phyloP scores from a whole-genome alignment of 2,329 filamentous ascomycete genomes.

The Calonectria fujianensis region DNA sequence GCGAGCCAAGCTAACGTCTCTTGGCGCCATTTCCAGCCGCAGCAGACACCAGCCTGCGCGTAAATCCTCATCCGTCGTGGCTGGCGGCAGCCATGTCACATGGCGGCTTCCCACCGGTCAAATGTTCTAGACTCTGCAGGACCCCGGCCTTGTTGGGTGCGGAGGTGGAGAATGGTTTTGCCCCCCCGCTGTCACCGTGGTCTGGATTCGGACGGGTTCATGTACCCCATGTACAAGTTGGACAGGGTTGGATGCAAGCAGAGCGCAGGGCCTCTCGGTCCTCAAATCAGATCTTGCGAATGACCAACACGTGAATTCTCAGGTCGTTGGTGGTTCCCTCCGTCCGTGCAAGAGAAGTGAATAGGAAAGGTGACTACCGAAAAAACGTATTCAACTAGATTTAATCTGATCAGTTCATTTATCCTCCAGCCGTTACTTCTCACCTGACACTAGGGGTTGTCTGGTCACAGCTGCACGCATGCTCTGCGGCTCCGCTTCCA shows the following conservation, averaged over 20 bases:
- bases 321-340: too few species aligned
- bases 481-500: too few species aligned
- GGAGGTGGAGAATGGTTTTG: slow-evolving; percentile 1
- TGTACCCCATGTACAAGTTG: neutral
- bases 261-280: neutral
- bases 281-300: neutral
- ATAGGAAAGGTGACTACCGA: too few species aligned
- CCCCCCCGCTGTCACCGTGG: neutral
- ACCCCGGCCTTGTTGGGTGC: neutral
- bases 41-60: neutral
- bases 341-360: too few species aligned
- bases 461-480: too few species aligned
- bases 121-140: neutral
- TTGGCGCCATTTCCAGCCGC: slow-evolving; percentile 17
- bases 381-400: too few species aligned
- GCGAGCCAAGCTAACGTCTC: neutral
- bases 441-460: too few species aligned
- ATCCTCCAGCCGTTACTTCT: too few species aligned
- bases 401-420: too few species aligned
- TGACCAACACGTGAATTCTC: neutral
- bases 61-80: slow-evolving; percentile 13
- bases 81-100: neutral
- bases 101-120: neutral
- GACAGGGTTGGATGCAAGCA: neutral
- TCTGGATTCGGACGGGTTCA: neutral